Conservation (phyloP, 768 basidiomycete species). For the Auricularia sp. region DNA sequence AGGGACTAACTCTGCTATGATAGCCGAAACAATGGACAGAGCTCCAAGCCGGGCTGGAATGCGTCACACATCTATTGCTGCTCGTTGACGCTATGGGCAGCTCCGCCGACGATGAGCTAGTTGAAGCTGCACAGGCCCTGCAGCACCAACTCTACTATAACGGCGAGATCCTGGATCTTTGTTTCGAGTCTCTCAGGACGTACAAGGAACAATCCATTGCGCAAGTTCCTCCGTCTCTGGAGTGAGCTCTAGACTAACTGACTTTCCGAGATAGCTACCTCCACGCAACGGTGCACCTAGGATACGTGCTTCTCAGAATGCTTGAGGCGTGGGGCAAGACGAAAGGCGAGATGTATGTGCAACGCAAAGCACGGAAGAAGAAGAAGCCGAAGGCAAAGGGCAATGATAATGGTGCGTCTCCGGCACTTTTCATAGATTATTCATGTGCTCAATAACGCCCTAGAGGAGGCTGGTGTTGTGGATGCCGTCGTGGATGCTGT, state of each 20-base stretch:
- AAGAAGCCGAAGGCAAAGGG: conserved; percentile 22
- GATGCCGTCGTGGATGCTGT: conserved; percentile 58
- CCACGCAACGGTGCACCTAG: conserved; percentile 74
- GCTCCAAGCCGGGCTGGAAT: conserved; percentile 88
- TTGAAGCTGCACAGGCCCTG: conserved; percentile 69
- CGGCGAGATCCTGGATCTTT: conserved; percentile 85
- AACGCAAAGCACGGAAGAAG: conserved; percentile 38
- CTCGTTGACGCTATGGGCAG: conserved; percentile 78
- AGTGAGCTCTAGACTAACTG: not conserved
- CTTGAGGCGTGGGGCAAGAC: conserved; percentile 79
- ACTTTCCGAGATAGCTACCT: conserved; percentile 61
- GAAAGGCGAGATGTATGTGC: conserved; percentile 66
- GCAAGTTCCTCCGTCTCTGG: conserved; percentile 16
- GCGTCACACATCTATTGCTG: conserved; percentile 83
- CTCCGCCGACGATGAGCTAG: conserved; percentile 39
- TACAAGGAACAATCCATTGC: conserved; percentile 63
- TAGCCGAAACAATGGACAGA: conserved; percentile 94
- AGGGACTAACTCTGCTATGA: not conserved
- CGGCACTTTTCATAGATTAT: not conserved
- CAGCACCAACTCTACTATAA: conserved; percentile 93
- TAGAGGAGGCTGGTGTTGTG: conserved; percentile 45
- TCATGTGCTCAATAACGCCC: conserved; percentile 7
- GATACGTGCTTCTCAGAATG: conserved; percentile 79
- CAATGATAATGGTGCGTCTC: conserved; percentile 3
- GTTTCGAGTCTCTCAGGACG: conserved; percentile 61